Evolutionary conservation across 2,329 filamentous ascomycete genomes (phyloP), one percentile per base, ranked within the genome.

Genomic region (Cercospora sojina): DNA sequence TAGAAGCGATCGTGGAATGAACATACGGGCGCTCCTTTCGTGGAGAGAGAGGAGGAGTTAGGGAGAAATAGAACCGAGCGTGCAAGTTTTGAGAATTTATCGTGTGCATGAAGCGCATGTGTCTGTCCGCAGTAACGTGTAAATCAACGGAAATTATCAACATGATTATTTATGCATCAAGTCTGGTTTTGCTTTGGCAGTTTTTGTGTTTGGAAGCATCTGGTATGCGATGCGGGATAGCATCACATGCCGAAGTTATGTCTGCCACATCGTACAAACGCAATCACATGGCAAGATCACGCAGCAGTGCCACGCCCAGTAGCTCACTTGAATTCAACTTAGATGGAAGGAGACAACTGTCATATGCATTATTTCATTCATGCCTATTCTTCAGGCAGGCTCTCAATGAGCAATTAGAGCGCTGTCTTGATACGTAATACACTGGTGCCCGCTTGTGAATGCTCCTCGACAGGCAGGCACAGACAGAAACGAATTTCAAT

Each of bases 361-460:
- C 51, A 10, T 47, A 38, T 59, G 25, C 57, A 59, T 59, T 47
- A 43, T 59, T 59, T 59, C 57, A 59, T 59, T 59, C 57, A 27
- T 27, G 57, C 57, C 57, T 59, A 27, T 16, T 43, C 38, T 59
- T 25, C 10, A 59, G 32, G 57, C 23, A 25, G 32, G 57, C 57
- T 31, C 57, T 59, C 57, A 25, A 25, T 35, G 23, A 27, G 38
- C 29, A 8, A 47, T 41, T 59, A 59, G 20, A 59, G 32, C 57
- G 57, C 57, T 59, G 32, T 59, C 32, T 32, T 43, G 18, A 25
- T 61, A 61, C 41, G 59, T 61, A 61, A 61, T 61, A 61, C 59
- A 61, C 59, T 56, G 51, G 12, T 18, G 18, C 43, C 57, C 20
- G 35, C 32, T n/a, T 25, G 57, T 27, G 20, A 61, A 27, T 23